phyloP scores from a whole-genome alignment of 2,329 filamentous ascomycete genomes.

The Eurotiales sp. region DNA sequence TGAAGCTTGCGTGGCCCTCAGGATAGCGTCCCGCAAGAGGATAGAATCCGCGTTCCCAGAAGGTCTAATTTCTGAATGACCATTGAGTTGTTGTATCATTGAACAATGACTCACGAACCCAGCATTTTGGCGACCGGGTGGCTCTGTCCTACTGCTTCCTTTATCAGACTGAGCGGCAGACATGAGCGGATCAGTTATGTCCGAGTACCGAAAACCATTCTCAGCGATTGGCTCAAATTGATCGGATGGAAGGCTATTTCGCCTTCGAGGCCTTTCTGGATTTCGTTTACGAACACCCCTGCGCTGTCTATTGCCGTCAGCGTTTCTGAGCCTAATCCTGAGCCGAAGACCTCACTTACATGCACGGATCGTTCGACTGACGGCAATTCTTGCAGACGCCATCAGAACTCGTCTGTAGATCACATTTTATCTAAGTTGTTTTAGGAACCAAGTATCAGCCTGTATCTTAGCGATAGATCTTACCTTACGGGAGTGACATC shows the following conservation, averaged over 20 bases:
- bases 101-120: constrained; percentile 8
- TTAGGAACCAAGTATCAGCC: neutral
- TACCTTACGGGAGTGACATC: constrained; percentile 7
- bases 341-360: neutral
- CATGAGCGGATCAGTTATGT: neutral
- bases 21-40: neutral
- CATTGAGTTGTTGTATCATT: constrained; percentile 4
- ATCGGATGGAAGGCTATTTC: neutral
- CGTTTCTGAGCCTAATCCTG: neutral
- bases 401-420: constrained; percentile 4
- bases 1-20: neutral
- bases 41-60: neutral
- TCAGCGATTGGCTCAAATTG: neutral
- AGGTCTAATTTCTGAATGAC: neutral
- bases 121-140: neutral
- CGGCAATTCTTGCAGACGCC: constrained; percentile 8
- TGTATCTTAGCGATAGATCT: neutral
- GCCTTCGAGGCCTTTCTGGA: neutral
- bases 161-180: neutral
- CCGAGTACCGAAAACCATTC: neutral
- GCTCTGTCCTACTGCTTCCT: neutral
- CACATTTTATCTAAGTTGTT: constrained; percentile 4
- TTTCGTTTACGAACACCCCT: neutral
- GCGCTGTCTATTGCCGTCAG: constrained; percentile 1
- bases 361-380: neutral